phyloP scores from a whole-genome alignment of 78 protist species.

The Dictyostelium capitatum region DNA sequence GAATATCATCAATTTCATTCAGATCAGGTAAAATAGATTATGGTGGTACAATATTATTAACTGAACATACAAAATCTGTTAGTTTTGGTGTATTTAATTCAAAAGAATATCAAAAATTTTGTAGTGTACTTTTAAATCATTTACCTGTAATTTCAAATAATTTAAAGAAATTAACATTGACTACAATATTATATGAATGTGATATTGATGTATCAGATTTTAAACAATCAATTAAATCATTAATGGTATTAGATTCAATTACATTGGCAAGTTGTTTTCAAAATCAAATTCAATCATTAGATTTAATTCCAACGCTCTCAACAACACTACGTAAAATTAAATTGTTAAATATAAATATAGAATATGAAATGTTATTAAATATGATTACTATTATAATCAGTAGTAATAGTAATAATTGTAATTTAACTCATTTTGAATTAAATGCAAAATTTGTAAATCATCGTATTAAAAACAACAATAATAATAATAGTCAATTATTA shows the following conservation, averaged over 20 bases:
- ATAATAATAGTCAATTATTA: not conserved
- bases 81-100: constrained; percentile 1
- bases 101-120: constrained; percentile 15
- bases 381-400: not conserved
- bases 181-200: not conserved
- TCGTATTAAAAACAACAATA: not conserved
- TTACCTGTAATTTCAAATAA: not conserved
- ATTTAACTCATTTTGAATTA: not conserved
- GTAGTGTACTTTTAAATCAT: not conserved
- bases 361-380: constrained; percentile 6
- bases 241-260: not conserved
- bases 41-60: not conserved
- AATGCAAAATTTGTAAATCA: constrained; percentile 12
- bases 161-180: not conserved
- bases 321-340: not conserved
- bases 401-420: not conserved
- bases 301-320: not conserved
- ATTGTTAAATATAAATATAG: not conserved
- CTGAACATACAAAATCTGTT: not conserved
- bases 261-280: not conserved
- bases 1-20: not conserved
- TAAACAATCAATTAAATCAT: not conserved
- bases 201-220: constrained; percentile 6
- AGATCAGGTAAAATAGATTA: constrained; percentile 25
- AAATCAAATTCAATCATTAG: not conserved